Evolutionary conservation across 106 monocot species (phyloP), one percentile per base, ranked within the genome.

Genomic region (Iris macrosiphon): DNA sequence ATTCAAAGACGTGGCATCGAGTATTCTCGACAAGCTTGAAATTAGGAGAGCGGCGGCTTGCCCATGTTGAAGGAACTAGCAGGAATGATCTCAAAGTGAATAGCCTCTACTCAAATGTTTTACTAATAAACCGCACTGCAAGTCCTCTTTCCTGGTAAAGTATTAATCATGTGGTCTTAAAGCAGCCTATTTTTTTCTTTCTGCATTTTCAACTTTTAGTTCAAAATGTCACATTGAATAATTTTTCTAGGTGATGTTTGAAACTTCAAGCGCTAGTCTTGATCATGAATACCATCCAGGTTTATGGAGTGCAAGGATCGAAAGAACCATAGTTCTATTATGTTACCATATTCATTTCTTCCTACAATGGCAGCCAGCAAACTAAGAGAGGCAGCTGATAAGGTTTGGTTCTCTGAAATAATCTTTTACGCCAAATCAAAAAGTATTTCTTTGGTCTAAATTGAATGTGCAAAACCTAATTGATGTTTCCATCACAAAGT

Each of bases 231-330:
- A n/a, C 12, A 37, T 5, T 37, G 37, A 37, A 37, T 7, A 12
- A 37, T 37, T 37, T 37, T n/a, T 5, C 37, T 37, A 7, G 12
- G 5, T 37, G 37, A 12, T 37, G 5, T 37, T 12, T 37, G 37
- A 37, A 37, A 37, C 22, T 76, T 59, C 33, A 45, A 63, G 58
- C 19, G 51, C 40, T 69, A 42, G 59, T 63, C 60, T 76, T 82
- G 68, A 70, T 70, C 45, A 66, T 81, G 65, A 64, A 74, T 62
- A 61, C n/a, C 55, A 58, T 75, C 33, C 75, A 92, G 91, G 91
- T 92, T 92, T 74, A 79, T 85, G 82, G 91, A 92, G 73, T 92
- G 91, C 70, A 92, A 85, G 76, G 75, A 82, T 52, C 71, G 91
- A 48, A 82, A 65, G 32, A 82, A 85, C 43, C 78, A 39, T 43